phyloP scores from a whole-genome alignment of 805 yeast genomes.

The Scheffersomyces lignosus region DNA sequence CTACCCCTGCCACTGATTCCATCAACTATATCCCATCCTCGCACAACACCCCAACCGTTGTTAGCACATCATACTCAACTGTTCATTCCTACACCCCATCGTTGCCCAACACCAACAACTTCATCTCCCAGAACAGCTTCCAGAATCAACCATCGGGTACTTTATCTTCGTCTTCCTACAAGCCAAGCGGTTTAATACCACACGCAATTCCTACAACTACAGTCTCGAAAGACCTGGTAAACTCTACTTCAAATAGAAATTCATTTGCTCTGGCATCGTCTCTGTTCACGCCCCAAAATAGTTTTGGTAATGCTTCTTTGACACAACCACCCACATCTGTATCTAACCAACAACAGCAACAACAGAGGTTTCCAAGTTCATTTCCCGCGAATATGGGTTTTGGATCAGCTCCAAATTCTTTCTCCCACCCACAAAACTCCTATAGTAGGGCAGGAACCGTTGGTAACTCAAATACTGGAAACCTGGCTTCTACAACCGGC shows the following conservation, averaged over 20 bases:
- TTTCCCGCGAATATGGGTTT: background rate
- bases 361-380: conserved; percentile 10
- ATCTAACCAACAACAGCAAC: conserved; percentile 9
- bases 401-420: background rate
- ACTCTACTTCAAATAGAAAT: conserved; percentile 12
- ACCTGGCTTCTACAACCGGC: too few species aligned
- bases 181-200: conserved; percentile 14
- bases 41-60: conserved; percentile 46
- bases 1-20: conserved; percentile 11
- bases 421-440: background rate
- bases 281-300: background rate
- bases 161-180: conserved; percentile 1
- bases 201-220: conserved; percentile 54
- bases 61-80: conserved; percentile 44
- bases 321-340: too few species aligned
- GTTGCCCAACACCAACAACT: conserved; percentile 20
- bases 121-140: conserved; percentile 4
- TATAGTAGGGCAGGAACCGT: background rate
- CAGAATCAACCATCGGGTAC: conserved; percentile 1
- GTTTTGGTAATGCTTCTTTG: too few species aligned
- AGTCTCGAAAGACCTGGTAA: conserved; percentile 49
- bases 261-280: conserved; percentile 10
- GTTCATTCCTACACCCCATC: conserved; percentile 38
- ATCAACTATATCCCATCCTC: conserved; percentile 37
- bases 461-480: background rate